Evolutionary conservation across 805 yeast species (phyloP), one percentile per base, ranked within the genome.

Genomic region (Metschnikowia gruessii): DNA sequence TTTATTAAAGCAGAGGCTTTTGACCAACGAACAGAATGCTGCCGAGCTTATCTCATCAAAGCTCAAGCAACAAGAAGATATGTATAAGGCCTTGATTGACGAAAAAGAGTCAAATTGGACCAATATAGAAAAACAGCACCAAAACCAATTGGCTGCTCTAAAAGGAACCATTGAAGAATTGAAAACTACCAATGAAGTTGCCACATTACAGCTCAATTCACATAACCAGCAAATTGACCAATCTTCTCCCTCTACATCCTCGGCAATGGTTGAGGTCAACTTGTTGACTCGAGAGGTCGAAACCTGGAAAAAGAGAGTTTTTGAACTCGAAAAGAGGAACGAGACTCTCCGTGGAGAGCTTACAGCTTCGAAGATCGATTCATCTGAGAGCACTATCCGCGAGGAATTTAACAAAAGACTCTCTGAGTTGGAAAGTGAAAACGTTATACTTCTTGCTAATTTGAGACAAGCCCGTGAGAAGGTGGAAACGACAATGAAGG

Each of bases 251-350:
- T 46, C 59, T 8, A 58, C 66, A 22, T 69, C 75, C 3, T 62
- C 71, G 2, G 62, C 68, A 30, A 58, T 74, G 34, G 74, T 80
- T 3, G 84, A 83, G 57, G 69, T 83, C 28, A 88, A 83, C 47
- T 69, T 85, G 32, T 72, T 87, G n/a, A 75, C 83, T 1, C 77
- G 87, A 49, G 97, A 91, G 56, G 77, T 85, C 4, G 94, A 87
- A 58, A 64, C 80, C 22, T 77, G 87, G 37, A 86, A 87, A 55
- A 68, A 79, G 43, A 76, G 94, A 47, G 77, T 82, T 1, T 61
- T 80, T 41, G 89, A 85, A 56, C 75, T 90, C 44, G 95, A 89
- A 61, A 78, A 78, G 51, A 74, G 96, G 49, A 91, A 89, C 58
- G 87, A 86, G 58, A 83, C 83, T 42, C 70, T 90, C 44, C 77